Evolutionary conservation across 2,329 filamentous ascomycete genomes (phyloP).

Genomic region (Aquanectria penicillioides): DNA sequence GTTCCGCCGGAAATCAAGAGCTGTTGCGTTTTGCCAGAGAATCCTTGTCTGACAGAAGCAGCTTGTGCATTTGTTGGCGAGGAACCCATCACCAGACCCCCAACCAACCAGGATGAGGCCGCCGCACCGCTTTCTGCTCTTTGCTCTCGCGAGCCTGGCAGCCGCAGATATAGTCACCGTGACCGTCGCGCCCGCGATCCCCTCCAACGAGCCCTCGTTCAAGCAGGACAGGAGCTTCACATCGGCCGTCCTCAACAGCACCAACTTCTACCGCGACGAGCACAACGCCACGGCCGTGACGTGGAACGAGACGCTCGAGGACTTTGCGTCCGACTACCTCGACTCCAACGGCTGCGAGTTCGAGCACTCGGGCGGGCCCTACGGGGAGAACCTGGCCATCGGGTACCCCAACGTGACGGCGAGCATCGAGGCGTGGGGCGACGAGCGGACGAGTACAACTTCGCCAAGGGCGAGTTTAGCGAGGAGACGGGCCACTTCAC

Average conservation of each 20-base stretch:
- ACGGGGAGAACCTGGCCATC: conserved; percentile 79
- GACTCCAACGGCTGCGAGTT: conserved; percentile 55
- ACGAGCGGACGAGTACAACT: conserved; percentile 67
- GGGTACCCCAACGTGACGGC: conserved; percentile 70
- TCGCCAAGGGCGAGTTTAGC: conserved; percentile 63
- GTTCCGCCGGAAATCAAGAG: too few species aligned
- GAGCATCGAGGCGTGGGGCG: conserved; percentile 73
- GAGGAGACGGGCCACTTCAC: conserved; percentile 76
- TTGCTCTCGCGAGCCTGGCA: conserved; percentile 17
- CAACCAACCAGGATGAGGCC: too few species aligned
- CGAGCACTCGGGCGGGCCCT: conserved; percentile 68
- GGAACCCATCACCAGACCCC: background rate
- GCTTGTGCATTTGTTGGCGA: too few species aligned
- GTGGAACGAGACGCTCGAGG: conserved; percentile 74
- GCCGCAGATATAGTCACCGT: conserved; percentile 41
- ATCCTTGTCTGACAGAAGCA: too few species aligned
- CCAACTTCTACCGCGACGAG: conserved; percentile 71
- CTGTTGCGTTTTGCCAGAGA: too few species aligned
- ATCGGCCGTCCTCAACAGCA: conserved; percentile 69
- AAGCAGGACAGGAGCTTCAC: conserved; percentile 51
- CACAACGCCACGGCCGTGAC: conserved; percentile 68
- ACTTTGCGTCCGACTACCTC: conserved; percentile 64
- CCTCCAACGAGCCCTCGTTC: conserved; percentile 49
- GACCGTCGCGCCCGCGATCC: conserved; percentile 46
- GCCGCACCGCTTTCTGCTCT: conserved; percentile 16